Evolutionary conservation across 2,329 filamentous ascomycete genomes (phyloP).

Genomic region (Paracoccidioides lutzii): DNA sequence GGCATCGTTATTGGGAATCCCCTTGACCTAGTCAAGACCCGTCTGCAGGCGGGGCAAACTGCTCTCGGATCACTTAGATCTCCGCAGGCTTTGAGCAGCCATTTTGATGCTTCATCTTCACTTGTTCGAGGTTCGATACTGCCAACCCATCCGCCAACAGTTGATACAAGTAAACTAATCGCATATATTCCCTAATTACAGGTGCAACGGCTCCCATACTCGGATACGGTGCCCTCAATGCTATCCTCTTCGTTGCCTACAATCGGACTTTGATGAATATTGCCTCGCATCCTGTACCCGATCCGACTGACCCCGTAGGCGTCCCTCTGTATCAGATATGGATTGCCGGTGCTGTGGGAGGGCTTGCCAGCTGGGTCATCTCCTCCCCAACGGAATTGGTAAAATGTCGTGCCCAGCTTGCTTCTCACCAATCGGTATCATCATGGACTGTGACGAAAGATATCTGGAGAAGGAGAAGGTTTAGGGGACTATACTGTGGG

Average conservation of each 20-base stretch:
- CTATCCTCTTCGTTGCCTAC: slow-evolving; percentile 78
- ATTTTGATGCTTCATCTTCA: slow-evolving; percentile 24
- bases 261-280: slow-evolving; percentile 65
- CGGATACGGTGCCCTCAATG: slow-evolving; percentile 83
- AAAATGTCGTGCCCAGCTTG: slow-evolving; percentile 78
- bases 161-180: background rate
- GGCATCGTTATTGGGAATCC: slow-evolving; percentile 86
- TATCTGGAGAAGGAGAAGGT: slow-evolving; percentile 45
- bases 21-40: slow-evolving; percentile 66
- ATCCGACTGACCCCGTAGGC: slow-evolving; percentile 32
- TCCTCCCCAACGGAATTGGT: slow-evolving; percentile 82
- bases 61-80: slow-evolving; percentile 15
- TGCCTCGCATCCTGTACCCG: slow-evolving; percentile 25
- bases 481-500: slow-evolving; percentile 66
- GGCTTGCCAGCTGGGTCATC: slow-evolving; percentile 72
- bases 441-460: slow-evolving; percentile 52
- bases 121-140: slow-evolving; percentile 27
- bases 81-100: slow-evolving; percentile 16
- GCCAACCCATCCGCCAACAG: background rate
- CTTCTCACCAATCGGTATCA: slow-evolving; percentile 34
- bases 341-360: slow-evolving; percentile 66
- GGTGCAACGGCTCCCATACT: slow-evolving; percentile 77
- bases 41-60: slow-evolving; percentile 53
- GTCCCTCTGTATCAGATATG: slow-evolving; percentile 54
- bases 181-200: slow-evolving; percentile 14